Evolutionary conservation across 2,329 filamentous ascomycete genomes (phyloP).

Genomic region (Leptographium flavum): DNA sequence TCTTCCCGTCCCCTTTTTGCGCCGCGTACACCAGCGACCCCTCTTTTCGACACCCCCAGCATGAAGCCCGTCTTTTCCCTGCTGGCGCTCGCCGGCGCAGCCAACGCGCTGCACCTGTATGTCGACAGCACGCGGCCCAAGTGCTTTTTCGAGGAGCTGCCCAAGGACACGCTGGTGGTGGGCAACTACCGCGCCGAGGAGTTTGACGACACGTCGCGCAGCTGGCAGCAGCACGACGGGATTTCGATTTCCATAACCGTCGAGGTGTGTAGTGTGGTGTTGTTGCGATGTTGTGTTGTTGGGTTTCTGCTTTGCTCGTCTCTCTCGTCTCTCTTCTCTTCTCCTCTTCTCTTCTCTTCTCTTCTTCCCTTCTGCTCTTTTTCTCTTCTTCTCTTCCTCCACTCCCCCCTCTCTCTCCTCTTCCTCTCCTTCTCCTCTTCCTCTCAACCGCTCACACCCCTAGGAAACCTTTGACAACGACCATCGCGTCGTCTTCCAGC

Average conservation of each 20-base stretch:
- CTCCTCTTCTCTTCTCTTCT: no score
- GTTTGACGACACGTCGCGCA: slow-evolving; percentile 54
- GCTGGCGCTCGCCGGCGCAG: slow-evolving; percentile 48
- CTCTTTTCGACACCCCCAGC: no score
- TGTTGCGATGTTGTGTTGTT: no score
- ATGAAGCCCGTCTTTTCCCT: slow-evolving; percentile 52
- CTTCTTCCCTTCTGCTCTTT: no score
- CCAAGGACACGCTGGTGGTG: slow-evolving; percentile 92
- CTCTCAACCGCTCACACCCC: not conserved
- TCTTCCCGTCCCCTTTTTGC: no score
- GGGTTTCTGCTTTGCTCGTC: no score
- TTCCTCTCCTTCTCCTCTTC: no score
- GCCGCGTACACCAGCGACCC: no score
- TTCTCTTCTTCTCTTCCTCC: no score
- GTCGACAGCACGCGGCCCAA: slow-evolving; percentile 75
- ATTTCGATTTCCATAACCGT: slow-evolving; percentile 83
- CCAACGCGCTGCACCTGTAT: slow-evolving; percentile 88
- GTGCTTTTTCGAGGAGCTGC: slow-evolving; percentile 97
- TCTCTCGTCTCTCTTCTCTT: no score
- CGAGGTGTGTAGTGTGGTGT: no score
- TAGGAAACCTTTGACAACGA: slow-evolving; percentile 92
- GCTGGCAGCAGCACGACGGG: slow-evolving; percentile 59
- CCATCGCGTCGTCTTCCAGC: slow-evolving; percentile 86
- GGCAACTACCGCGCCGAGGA: slow-evolving; percentile 83
- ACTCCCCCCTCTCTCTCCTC: no score